Evolutionary conservation across 371 early-diverging fungal genomes (phyloP).

Genomic region (Mucor irregularis): DNA sequence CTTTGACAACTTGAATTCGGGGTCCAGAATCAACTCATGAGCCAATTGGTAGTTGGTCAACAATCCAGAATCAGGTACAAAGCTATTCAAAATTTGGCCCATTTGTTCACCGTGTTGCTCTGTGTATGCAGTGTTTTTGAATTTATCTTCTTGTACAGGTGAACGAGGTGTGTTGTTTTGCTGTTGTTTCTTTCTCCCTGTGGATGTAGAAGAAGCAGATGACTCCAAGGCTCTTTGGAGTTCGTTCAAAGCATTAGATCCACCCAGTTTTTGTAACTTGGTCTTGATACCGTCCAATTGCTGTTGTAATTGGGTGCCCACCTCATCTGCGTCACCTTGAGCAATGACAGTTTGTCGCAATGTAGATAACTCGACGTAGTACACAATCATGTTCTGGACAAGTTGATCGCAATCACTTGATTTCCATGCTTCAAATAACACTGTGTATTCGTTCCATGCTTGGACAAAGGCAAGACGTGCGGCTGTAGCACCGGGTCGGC

Average conservation of each 20-base stretch:
- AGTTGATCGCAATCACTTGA: slow-evolving; percentile 62
- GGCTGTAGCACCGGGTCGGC: slow-evolving; percentile 22
- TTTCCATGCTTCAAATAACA: slow-evolving; percentile 74
- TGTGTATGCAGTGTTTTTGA: not conserved
- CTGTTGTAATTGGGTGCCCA: slow-evolving; percentile 58
- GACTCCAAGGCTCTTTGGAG: slow-evolving; percentile 25
- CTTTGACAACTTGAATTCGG: slow-evolving; percentile 66
- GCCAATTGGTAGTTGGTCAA: slow-evolving; percentile 71
- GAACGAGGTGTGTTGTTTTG: slow-evolving; percentile 21
- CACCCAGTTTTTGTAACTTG: slow-evolving; percentile 32
- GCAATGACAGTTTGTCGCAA: slow-evolving; percentile 63
- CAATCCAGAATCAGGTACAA: slow-evolving; percentile 6
- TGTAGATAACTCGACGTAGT: slow-evolving; percentile 70
- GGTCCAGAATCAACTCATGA: slow-evolving; percentile 79
- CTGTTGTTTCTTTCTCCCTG: slow-evolving; percentile 13
- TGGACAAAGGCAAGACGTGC: slow-evolving; percentile 42
- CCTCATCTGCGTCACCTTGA: slow-evolving; percentile 40
- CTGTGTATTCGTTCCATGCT: slow-evolving; percentile 60
- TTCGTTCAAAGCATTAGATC: slow-evolving; percentile 23
- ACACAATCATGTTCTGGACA: slow-evolving; percentile 59
- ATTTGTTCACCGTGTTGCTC: slow-evolving; percentile 22
- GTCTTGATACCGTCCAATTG: slow-evolving; percentile 43
- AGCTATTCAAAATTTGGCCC: slow-evolving; percentile 25
- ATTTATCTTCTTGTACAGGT: slow-evolving; percentile 3
- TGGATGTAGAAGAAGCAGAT: slow-evolving; percentile 10